These are phyloP conservation scores for Podaxis sp. DNA, from an alignment of 768 basidiomycete genomes.

Conservation along the genomic window DNA sequence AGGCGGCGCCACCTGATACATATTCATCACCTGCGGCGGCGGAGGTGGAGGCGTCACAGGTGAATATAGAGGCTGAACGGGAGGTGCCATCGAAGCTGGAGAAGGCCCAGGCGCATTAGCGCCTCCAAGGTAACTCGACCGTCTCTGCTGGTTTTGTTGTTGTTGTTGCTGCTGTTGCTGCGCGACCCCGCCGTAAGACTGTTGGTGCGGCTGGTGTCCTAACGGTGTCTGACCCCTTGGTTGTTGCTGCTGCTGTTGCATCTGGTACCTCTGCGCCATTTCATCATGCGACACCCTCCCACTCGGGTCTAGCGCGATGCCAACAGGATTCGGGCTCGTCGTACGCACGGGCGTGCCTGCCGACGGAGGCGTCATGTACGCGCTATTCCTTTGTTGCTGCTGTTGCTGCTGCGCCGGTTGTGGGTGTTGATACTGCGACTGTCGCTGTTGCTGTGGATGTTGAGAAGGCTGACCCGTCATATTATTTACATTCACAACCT, in stretches of 20 bases:
- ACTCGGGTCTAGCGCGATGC: slow-evolving; percentile 78
- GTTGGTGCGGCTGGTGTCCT: slow-evolving; percentile 20
- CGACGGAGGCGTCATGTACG: slow-evolving; percentile 30
- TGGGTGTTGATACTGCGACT: not conserved
- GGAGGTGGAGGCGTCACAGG: slow-evolving; percentile 38
- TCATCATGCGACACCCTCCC: slow-evolving; percentile 82
- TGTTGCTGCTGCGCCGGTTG: not conserved
- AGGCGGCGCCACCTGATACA: slow-evolving; percentile 37
- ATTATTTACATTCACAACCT: slow-evolving; percentile 17
- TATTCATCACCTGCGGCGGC: slow-evolving; percentile 17
- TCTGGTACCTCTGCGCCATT: slow-evolving; percentile 63
- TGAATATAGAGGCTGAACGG: slow-evolving; percentile 24
- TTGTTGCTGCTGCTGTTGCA: slow-evolving; percentile 40
- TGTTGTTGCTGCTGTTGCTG: slow-evolving; percentile 29
- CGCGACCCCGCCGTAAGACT: slow-evolving; percentile 7
- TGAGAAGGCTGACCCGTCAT: not conserved
- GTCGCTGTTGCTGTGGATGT: not conserved
- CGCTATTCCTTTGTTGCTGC: slow-evolving; percentile 9
- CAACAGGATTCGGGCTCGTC: slow-evolving; percentile 77
- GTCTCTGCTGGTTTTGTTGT: slow-evolving; percentile 32
- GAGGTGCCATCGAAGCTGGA: slow-evolving; percentile 32
- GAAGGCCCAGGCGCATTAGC: slow-evolving; percentile 23
- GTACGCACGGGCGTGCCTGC: slow-evolving; percentile 43
- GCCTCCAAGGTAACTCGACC: slow-evolving; percentile 33
- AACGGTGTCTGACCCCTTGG: slow-evolving; percentile 20